Base-by-base conservation (phyloP, 306 rosid species). In the Pyrus pyrifolia region DNA sequence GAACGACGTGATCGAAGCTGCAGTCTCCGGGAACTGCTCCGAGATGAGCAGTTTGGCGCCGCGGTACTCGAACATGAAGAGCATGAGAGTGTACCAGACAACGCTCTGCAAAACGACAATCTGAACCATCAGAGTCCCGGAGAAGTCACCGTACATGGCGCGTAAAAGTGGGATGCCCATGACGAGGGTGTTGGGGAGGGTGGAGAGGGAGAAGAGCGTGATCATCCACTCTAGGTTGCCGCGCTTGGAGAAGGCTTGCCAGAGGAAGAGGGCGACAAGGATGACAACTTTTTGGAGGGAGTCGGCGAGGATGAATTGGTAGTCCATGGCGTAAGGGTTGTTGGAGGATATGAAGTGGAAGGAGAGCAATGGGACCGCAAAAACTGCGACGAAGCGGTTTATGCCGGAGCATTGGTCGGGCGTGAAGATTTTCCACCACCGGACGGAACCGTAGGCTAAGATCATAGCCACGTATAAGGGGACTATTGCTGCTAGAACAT, bases 341-440 rank as follows among this genome's bases (percentile, higher is more conserved):
- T 91, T 93, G 73, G 93, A 78, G 35, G 98, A 89, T 5, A 93
- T 91, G 85, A 91, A 93, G 71, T 93, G 97, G 74, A 93, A 93
- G 11, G 95, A 89, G 30, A 93, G 97, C 2, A 93, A 72, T 0
- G 98, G 98, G 3, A 93, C 97, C 14, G 95, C 97, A 17, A 93
- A 93, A 3, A 91, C 89, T 0, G 98, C 90, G 0, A 93, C 97
- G 64, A 93, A 93, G 2, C 98, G 93, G 83, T 89, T 93, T 68
- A 93, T 93, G 21, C 98, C 98, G 35, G 90, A 86, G 83, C 98
- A 93, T 31, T 93, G 98, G 57, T 91, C 95, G 2, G 93, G 91
- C 3, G 97, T 89, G 87, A 93, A 90, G 81, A 89, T 86, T 68
- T 85, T 89, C 98, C 98, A 93, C 98, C 98, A 89, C 22, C 88